phyloP scores from a whole-genome alignment of 1,284 basidiomycete species.

The Vanrija humicola region DNA sequence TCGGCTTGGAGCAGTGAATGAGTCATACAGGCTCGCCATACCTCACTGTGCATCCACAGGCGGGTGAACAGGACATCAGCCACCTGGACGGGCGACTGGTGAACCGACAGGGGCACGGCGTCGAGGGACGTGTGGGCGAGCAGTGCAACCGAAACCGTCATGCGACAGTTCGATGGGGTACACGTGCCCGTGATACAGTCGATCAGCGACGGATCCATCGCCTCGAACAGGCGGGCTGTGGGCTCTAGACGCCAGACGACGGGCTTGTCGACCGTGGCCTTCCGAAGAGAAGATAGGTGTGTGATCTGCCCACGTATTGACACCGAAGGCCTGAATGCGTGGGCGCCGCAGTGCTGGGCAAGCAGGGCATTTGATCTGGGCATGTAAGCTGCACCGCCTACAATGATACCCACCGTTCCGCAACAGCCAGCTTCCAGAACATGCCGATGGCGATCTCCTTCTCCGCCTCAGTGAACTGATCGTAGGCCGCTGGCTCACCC shows the following conservation, averaged over 20 bases:
- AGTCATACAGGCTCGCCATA: constrained; percentile 1
- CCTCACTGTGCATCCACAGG: constrained; percentile 1
- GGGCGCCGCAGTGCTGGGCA: neutral
- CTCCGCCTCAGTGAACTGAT: neutral
- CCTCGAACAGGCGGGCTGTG: neutral
- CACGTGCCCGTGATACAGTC: neutral
- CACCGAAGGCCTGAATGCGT: neutral
- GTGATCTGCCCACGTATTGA: neutral
- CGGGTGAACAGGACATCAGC: neutral
- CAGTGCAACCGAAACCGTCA: neutral
- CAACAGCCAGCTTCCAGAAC: neutral
- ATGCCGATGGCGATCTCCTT: constrained; percentile 1
- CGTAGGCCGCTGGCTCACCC: neutral
- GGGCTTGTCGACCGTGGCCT: too few species aligned
- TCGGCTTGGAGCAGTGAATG: neutral
- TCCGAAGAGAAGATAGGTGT: neutral
- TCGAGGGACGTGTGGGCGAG: neutral
- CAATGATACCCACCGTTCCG: neutral
- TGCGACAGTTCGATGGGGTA: neutral
- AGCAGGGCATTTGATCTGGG: constrained; percentile 1
- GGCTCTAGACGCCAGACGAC: neutral
- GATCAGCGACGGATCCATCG: neutral
- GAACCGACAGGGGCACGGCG: neutral
- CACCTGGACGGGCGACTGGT: neutral
- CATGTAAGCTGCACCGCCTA: neutral